A percentile compares a stretch with the other conserved stretches of the same genome.
These are phyloP conservation scores for Fraxinus nigra DNA, from an alignment of 305 asterid genomes.

Conservation along the genomic window DNA sequence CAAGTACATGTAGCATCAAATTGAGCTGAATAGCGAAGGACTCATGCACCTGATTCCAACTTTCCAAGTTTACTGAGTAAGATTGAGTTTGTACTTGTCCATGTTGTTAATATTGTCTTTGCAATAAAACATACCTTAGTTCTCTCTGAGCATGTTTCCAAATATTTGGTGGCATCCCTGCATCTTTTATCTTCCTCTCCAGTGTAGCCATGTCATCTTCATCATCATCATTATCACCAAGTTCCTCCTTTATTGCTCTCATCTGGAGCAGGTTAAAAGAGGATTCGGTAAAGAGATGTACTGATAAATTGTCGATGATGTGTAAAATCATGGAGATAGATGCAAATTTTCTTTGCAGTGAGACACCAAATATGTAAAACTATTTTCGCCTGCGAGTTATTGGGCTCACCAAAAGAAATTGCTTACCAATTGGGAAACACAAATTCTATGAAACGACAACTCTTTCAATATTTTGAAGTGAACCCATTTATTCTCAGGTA, in stretches of 20 bases:
- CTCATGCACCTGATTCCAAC: neutral
- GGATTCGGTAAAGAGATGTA: conserved; percentile 5
- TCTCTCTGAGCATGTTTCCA: conserved; percentile 99
- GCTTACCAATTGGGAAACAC: neutral
- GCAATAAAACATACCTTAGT: conserved; percentile 53
- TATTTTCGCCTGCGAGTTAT: conserved; percentile 5
- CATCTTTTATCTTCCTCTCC: conserved; percentile 94
- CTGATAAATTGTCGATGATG: conserved; percentile 13
- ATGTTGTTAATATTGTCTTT: neutral
- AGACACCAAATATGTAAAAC: conserved; percentile 9
- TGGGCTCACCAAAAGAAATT: conserved; percentile 9
- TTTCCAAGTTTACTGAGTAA: neutral
- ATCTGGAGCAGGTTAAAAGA: conserved; percentile 53
- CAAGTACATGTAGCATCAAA: neutral
- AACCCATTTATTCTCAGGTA: neutral
- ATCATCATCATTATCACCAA: conserved; percentile 94
- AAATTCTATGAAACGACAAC: neutral
- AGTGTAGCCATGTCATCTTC: conserved; percentile 96
- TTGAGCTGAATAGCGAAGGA: neutral
- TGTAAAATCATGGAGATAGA: conserved; percentile 10
- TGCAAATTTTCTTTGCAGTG: neutral
- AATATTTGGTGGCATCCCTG: conserved; percentile 90
- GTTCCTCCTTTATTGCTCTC: conserved; percentile 99
- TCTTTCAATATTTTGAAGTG: conserved; percentile 14
- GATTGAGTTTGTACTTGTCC: neutral